Percentiles rank a stretch among this genome's conserved stretches.
Conservation (phyloP, 441 rosid species). For the Populus hybrid region DNA sequence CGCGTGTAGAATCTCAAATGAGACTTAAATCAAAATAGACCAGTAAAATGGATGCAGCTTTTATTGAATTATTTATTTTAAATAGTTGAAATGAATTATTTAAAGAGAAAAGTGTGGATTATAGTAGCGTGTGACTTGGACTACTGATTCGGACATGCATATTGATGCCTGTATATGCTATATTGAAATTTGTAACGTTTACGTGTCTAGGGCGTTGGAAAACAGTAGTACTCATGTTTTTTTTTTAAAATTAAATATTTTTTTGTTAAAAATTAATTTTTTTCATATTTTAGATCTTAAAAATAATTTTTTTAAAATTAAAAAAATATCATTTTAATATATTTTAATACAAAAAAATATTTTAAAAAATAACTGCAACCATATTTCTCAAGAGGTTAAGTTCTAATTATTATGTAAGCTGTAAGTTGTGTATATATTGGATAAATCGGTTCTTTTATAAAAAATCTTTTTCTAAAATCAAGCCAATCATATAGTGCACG, state of each 20-base stretch:
- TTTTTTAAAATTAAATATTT: too few species aligned
- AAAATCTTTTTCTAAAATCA: neutral
- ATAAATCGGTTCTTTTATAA: neutral
- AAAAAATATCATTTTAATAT: too few species aligned
- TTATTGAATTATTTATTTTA: neutral
- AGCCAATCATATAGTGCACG: neutral
- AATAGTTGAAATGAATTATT: too few species aligned
- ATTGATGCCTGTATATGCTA: neutral
- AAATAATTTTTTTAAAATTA: too few species aligned
- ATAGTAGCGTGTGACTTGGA: conserved; percentile 2
- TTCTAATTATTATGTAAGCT: neutral
- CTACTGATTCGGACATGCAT: neutral
- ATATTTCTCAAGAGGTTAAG: too few species aligned
- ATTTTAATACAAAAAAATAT: too few species aligned
- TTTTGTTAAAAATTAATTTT: too few species aligned
- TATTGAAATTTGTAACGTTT: neutral
- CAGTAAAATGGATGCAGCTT: neutral
- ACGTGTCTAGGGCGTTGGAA: too few species aligned
- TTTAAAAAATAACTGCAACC: too few species aligned
- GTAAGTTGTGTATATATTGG: neutral
- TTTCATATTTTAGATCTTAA: too few species aligned
- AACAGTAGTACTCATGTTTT: too few species aligned
- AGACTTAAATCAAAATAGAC: neutral
- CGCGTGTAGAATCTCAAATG: neutral
- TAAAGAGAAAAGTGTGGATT: neutral